Conservation (phyloP, 352 stramenopile genomes). For the Phytophthora constricta region DNA sequence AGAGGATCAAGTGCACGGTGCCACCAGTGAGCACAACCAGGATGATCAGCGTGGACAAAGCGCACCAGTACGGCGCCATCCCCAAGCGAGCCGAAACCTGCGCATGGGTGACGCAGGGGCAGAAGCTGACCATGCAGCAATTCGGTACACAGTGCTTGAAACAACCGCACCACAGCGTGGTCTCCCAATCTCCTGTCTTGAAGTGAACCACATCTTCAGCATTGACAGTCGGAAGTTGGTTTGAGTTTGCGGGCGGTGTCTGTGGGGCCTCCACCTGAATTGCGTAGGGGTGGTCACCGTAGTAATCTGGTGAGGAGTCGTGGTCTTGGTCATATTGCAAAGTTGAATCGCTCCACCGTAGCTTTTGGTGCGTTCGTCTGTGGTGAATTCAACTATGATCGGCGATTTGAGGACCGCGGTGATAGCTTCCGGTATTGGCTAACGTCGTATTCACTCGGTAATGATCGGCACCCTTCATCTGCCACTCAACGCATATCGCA, state of each 20-base stretch:
- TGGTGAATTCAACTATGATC: constrained; percentile 24
- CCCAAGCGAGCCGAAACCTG: constrained; percentile 46
- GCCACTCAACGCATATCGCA: background rate
- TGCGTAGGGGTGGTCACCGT: constrained; percentile 28
- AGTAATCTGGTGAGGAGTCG: constrained; percentile 2
- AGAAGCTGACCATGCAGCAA: constrained; percentile 52
- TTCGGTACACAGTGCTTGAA: constrained; percentile 55
- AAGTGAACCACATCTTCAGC: constrained; percentile 19
- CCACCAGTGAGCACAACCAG: constrained; percentile 28
- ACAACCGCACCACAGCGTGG: constrained; percentile 42
- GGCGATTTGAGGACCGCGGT: too few species aligned
- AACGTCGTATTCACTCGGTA: too few species aligned
- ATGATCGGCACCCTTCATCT: background rate
- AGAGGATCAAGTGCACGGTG: constrained; percentile 37
- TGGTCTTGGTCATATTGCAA: constrained; percentile 16
- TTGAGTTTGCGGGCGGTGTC: constrained; percentile 13
- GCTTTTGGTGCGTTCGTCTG: background rate
- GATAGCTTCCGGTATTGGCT: too few species aligned
- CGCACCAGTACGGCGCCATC: constrained; percentile 35
- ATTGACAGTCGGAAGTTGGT: background rate
- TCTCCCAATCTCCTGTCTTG: constrained; percentile 34
- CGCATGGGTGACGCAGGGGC: constrained; percentile 47
- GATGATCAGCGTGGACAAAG: constrained; percentile 34
- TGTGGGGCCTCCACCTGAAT: constrained; percentile 33
- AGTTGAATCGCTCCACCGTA: background rate